These are phyloP conservation scores for Aquilaria malaccensis DNA, from an alignment of 345 rosid genomes.

Conservation along the genomic window DNA sequence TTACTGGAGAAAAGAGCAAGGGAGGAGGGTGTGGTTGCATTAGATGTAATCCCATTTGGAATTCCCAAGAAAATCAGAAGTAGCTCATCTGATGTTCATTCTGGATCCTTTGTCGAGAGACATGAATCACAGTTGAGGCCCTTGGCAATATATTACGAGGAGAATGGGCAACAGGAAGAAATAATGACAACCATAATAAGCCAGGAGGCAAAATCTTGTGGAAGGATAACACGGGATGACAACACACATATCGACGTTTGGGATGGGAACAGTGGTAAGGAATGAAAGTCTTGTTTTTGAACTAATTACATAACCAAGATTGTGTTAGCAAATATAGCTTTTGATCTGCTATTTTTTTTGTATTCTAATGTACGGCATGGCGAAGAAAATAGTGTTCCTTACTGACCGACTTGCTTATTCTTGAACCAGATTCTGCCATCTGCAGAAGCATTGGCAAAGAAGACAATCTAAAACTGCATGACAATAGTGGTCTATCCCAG, in stretches of 20 bases:
- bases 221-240: not conserved
- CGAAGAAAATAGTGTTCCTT: too few relatives aligned
- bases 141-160: not conserved
- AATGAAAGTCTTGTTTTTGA: not conserved
- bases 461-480: constrained; percentile 19
- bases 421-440: constrained; percentile 20
- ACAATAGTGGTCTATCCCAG: constrained; percentile 18
- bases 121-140: constrained; percentile 1
- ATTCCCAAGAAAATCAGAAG: constrained; percentile 20
- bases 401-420: not conserved
- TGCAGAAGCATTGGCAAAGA: constrained; percentile 15
- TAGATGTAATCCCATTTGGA: constrained; percentile 17
- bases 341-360: too few relatives aligned
- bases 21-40: constrained; percentile 21
- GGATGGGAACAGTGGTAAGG: constrained; percentile 26
- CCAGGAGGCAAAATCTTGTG: constrained; percentile 9
- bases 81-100: constrained; percentile 9
- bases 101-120: constrained; percentile 10
- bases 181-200: not conserved
- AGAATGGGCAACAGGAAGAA: not conserved
- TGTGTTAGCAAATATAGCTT: too few relatives aligned
- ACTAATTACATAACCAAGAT: too few relatives aligned
- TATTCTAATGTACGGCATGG: too few relatives aligned
- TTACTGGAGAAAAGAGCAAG: constrained; percentile 26
- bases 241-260: not conserved